Base-by-base conservation (phyloP, 306 rosid species). In the Prunus mongolica region DNA sequence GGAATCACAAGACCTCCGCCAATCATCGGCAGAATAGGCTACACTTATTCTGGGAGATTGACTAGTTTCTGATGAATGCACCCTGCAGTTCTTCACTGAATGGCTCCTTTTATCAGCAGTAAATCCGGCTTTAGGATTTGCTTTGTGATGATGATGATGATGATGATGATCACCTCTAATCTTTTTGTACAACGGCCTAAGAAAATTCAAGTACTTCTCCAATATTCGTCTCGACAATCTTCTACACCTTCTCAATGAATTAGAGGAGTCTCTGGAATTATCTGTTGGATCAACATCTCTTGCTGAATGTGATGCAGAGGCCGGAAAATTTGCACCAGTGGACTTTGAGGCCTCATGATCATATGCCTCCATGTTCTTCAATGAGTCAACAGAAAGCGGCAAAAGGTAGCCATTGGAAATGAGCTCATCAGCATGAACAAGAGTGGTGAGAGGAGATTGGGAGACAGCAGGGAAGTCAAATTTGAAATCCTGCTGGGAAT, bases 341-440 rank as follows among this genome's bases (percentile, higher is more conserved):
- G 52, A 61, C 75, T 79, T 81, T 12, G 87, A 77, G 51, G 83
- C 82, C 77, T 85, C 87, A 47, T 30, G 22, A 61, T 74, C 30
- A 13, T 55, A 87, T 6, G 78, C 74, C 76, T 89, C 91, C 62
- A 87, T 46, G n/a, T 74, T 79, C 74, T 89, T 89, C 74, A 91
- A 79, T n/a, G 96, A 85, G 51, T 92, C 89, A 71, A 88, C 78
- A 80, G 91, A 90, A 57, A 92, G 83, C 30, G 99, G 98, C 85
- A 88, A 76, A 24, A 96, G 89, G 75, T 87, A 91, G 38, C 99
- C 99, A 78, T 96, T 89, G 73, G 99, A 89, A 68, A 96, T 90
- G 38, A 96, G 91, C 77, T 96, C 91, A 81, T 96, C 99, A 0
- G 99, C 99, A 81, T 96, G 90, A 77, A 95, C 96, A 55, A 95